Evolutionary conservation across 73 alveolate genomes (phyloP).

Genomic region (Tetrahymena thermophila): DNA sequence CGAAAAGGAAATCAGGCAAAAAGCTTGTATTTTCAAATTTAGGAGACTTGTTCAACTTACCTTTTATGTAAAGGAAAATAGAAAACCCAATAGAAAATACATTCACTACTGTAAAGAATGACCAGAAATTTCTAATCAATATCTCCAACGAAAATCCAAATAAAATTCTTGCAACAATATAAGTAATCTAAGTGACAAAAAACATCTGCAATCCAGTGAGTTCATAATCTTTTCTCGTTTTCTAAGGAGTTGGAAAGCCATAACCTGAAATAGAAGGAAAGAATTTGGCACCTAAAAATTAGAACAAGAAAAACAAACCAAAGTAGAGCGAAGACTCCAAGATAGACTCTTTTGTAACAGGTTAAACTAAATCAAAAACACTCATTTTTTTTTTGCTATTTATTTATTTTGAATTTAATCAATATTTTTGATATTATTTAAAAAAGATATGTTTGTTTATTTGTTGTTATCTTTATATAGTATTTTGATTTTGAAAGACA

Average conservation of each 20-base stretch:
- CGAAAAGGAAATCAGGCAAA: conserved; percentile 20
- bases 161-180: neutral
- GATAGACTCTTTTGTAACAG: neutral
- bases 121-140: conserved; percentile 21
- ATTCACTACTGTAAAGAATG: conserved; percentile 20
- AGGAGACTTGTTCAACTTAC: conserved; percentile 1
- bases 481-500: neutral
- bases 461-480: too few species aligned
- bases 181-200: neutral
- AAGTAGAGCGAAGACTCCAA: neutral
- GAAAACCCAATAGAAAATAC: conserved; percentile 13
- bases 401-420: neutral
- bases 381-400: neutral
- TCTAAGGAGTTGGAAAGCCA: conserved; percentile 24
- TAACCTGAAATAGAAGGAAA: neutral
- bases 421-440: neutral
- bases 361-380: neutral
- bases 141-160: neutral
- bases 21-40: conserved; percentile 11
- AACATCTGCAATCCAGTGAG: conserved; percentile 10
- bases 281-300: conserved; percentile 13
- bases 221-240: neutral
- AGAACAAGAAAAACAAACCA: neutral
- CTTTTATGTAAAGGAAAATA: neutral
- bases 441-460: neutral